Conservation (phyloP, 2,329 filamentous ascomycete species). For the Aspergillus aculeatus region DNA sequence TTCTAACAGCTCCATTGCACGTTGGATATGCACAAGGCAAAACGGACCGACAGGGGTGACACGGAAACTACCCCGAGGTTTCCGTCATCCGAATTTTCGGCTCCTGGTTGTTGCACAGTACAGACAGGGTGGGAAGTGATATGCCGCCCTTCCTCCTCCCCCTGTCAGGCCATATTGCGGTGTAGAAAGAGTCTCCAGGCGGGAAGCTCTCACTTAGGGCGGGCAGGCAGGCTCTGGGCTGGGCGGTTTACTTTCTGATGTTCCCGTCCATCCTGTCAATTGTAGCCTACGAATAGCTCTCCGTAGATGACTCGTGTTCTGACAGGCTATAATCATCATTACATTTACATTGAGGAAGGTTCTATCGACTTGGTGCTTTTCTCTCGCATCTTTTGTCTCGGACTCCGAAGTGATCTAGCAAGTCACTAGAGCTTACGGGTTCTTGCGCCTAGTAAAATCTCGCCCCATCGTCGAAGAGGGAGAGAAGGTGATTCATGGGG, state of each 20-base stretch:
- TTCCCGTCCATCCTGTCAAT: neutral
- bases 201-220: too few relatives aligned
- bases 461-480: neutral
- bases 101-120: constrained; percentile 5
- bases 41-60: neutral
- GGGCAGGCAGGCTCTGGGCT: neutral
- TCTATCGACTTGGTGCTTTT: neutral
- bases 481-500: neutral
- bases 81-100: neutral
- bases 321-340: too few relatives aligned
- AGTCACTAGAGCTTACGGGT: neutral
- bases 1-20: neutral
- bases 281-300: neutral
- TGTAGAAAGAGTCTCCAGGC: constrained; percentile 1
- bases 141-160: neutral
- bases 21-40: neutral
- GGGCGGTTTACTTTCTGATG: neutral
- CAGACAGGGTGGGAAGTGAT: constrained; percentile 7
- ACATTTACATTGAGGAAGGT: neutral
- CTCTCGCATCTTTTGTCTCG: neutral
- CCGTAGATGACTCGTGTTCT: neutral
- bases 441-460: neutral
- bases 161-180: constrained; percentile 10
- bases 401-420: neutral
- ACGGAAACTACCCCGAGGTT: constrained; percentile 1